phyloP scores from a whole-genome alignment of 495 filamentous ascomycete genomes.

The Talaromyces nanjingensis region DNA sequence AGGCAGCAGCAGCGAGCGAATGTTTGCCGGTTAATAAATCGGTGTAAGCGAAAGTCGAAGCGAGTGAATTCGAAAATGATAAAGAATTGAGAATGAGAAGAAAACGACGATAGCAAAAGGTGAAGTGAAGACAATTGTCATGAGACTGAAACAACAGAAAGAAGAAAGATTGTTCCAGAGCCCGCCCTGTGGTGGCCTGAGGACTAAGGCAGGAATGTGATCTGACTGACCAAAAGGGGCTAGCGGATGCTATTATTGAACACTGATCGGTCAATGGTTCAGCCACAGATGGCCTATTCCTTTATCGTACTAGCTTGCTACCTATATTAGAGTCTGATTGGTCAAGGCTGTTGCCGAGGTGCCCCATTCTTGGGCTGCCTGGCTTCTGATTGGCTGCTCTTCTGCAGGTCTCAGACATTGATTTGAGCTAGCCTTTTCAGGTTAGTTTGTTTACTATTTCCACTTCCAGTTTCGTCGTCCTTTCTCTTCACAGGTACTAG shows the following conservation, averaged over 20 bases:
- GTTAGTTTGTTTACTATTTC: background rate
- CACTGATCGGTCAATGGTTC: background rate
- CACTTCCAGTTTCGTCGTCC: no score
- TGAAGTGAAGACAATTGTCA: slow-evolving; percentile 1
- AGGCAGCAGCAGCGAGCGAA: background rate
- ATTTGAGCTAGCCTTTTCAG: background rate
- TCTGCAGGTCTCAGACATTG: slow-evolving; percentile 9
- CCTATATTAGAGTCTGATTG: background rate
- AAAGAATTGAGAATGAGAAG: background rate
- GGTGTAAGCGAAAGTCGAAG: background rate
- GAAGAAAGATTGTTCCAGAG: slow-evolving; percentile 10
- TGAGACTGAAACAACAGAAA: slow-evolving; percentile 12
- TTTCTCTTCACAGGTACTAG: no score
- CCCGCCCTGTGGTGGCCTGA: background rate
- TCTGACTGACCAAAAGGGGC: background rate
- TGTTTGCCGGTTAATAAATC: background rate
- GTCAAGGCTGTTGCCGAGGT: background rate
- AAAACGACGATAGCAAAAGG: background rate
- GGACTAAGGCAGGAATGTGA: background rate
- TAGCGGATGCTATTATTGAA: slow-evolving; percentile 3
- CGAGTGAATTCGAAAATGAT: background rate
- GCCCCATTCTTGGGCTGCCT: background rate
- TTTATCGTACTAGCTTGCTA: background rate
- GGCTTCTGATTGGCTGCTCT: background rate
- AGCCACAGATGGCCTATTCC: background rate